A percentile compares a stretch with the other conserved stretches of the same genome.
Conservation (phyloP, 2,329 filamentous ascomycete species). For the Neoscytalidium dimidiatum region DNA sequence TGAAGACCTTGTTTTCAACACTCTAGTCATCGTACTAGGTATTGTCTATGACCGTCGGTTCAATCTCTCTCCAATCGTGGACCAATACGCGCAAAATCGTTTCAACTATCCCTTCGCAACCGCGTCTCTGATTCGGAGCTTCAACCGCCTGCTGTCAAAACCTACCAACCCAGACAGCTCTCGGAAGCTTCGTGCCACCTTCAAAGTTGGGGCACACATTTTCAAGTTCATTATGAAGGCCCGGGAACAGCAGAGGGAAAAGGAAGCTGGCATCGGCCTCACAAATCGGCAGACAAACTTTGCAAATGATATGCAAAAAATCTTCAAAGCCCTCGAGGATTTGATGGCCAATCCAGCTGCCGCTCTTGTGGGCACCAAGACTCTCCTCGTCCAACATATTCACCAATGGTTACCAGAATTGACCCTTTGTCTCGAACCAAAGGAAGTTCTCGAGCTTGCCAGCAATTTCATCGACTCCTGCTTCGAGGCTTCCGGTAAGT, state of each 20-base stretch:
- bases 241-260: conserved; percentile 80
- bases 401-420: conserved; percentile 97
- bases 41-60: conserved; percentile 95
- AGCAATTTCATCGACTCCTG: conserved; percentile 95
- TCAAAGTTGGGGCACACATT: conserved; percentile 92
- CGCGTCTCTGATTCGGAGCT: conserved; percentile 82
- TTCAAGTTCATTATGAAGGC: conserved; percentile 94
- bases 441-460: conserved; percentile 87
- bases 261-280: conserved; percentile 84
- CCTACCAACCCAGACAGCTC: conserved; percentile 82
- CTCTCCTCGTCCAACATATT: conserved; percentile 91
- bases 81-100: conserved; percentile 82
- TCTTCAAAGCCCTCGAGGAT: conserved; percentile 86
- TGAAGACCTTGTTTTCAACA: conserved; percentile 89
- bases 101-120: conserved; percentile 95
- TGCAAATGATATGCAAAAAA: conserved; percentile 76
- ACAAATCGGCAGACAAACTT: conserved; percentile 72
- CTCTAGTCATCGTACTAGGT: conserved; percentile 83
- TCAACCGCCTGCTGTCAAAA: conserved; percentile 78
- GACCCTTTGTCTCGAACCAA: conserved; percentile 69
- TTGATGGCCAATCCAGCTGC: conserved; percentile 88
- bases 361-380: conserved; percentile 89
- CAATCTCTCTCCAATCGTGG: conserved; percentile 85
- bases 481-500: conserved; percentile 81
- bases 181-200: conserved; percentile 81